Conservation (phyloP, 78 protist species). For the Speleostelium caveatum region DNA sequence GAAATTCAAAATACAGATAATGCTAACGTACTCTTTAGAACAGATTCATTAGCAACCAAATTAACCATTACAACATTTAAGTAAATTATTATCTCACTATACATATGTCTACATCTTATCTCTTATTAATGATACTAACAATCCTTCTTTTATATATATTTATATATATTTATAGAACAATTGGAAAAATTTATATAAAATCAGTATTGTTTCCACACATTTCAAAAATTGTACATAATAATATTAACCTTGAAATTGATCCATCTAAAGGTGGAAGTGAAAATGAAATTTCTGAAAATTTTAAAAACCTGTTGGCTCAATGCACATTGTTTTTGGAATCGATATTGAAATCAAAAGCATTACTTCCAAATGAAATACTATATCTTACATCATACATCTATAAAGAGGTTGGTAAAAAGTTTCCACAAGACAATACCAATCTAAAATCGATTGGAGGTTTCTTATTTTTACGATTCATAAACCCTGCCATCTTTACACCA, state of each 20-base stretch:
- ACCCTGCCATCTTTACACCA: constrained; percentile 2
- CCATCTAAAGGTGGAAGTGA: constrained; percentile 23
- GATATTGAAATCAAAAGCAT: not conserved
- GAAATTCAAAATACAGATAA: constrained; percentile 26
- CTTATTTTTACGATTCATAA: constrained; percentile 18
- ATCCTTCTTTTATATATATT: no score
- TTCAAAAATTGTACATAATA: not conserved
- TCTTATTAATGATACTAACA: no score
- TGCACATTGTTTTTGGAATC: not conserved
- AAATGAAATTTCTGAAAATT: not conserved
- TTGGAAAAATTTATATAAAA: constrained; percentile 9
- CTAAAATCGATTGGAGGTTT: constrained; percentile 30
- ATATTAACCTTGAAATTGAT: constrained; percentile 17
- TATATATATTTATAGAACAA: not conserved
- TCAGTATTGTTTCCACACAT: not conserved
- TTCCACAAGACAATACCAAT: not conserved
- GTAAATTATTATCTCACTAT: no score
- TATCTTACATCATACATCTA: not conserved
- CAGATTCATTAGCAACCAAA: constrained; percentile 28
- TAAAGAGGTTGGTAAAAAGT: not conserved
- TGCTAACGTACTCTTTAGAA: constrained; percentile 21
- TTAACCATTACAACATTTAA: constrained; percentile 1
- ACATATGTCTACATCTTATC: no score
- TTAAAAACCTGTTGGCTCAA: not conserved
- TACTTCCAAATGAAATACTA: constrained; percentile 7